Conservation (phyloP, 1,284 basidiomycete genomes). For the Pseudozyma tsukubaensis region DNA sequence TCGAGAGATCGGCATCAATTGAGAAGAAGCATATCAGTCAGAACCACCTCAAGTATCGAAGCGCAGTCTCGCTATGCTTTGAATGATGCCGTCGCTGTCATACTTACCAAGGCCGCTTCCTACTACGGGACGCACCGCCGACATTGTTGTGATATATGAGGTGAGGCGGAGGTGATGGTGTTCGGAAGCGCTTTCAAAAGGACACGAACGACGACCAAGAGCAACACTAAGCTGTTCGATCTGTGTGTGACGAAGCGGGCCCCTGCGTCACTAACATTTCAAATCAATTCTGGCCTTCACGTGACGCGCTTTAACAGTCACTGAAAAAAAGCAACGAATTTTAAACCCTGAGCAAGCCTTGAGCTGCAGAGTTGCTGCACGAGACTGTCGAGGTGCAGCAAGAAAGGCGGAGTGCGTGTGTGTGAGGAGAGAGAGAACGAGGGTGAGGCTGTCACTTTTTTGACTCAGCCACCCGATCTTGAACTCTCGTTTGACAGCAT, state of each 20-base stretch:
- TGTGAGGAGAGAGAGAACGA: too few species aligned
- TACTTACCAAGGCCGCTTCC: slow-evolving; percentile 57
- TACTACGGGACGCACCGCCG: slow-evolving; percentile 50
- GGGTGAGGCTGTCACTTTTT: too few species aligned
- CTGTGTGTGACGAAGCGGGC: slow-evolving; percentile 20
- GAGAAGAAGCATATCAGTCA: too few species aligned
- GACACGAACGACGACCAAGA: slow-evolving; percentile 4
- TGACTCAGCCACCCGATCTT: slow-evolving; percentile 26
- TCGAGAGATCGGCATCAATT: neutral
- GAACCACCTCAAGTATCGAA: too few species aligned
- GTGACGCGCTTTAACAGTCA: slow-evolving; percentile 5
- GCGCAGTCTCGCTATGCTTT: neutral
- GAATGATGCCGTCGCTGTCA: neutral
- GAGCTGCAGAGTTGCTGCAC: slow-evolving; percentile 32
- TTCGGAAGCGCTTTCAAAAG: neutral
- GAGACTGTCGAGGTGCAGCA: slow-evolving; percentile 32
- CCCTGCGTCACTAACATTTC: slow-evolving; percentile 34
- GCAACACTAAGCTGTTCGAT: slow-evolving; percentile 4
- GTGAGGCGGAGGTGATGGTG: neutral
- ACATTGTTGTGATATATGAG: slow-evolving; percentile 25
- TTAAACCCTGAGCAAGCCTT: slow-evolving; percentile 28
- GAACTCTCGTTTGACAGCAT: neutral
- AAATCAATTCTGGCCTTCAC: neutral
- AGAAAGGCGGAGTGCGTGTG: too few species aligned
- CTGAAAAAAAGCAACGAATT: slow-evolving; percentile 8